A percentile compares a stretch with the other conserved stretches of the same genome.
Evolutionary conservation across 2,329 filamentous ascomycete genomes (phyloP).

Genomic region (Penicillium janthinellum): DNA sequence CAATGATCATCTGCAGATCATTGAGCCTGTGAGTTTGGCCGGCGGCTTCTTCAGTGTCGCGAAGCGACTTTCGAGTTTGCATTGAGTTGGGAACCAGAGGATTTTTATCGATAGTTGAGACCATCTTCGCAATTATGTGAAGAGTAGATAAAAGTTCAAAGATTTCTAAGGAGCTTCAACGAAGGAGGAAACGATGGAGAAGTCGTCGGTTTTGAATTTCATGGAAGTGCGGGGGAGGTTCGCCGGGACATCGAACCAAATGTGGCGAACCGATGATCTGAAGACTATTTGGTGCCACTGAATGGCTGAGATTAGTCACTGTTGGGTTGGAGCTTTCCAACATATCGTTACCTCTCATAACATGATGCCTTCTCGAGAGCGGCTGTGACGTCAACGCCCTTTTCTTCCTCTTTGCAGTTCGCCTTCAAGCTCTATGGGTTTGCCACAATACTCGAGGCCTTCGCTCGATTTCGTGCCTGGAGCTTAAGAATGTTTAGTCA

Average conservation of each 20-base stretch:
- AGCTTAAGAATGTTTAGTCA: no score
- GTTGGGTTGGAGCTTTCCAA: neutral
- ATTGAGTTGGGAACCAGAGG: constrained; percentile 22
- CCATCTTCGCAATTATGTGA: neutral
- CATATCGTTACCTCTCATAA: neutral
- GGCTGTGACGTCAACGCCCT: neutral
- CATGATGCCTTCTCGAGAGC: no score
- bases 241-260: neutral
- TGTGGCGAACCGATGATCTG: constrained; percentile 2
- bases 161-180: no score
- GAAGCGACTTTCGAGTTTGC: constrained; percentile 17
- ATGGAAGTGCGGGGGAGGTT: constrained; percentile 2
- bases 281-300: constrained; percentile 1
- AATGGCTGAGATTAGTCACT: neutral
- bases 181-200: no score
- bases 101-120: constrained; percentile 19
- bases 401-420: neutral
- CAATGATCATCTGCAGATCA: constrained; percentile 12
- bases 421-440: no score
- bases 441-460: no score
- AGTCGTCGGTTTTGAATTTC: neutral
- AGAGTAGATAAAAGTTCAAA: no score
- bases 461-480: neutral
- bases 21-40: constrained; percentile 8
- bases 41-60: neutral